A percentile compares a stretch with the other conserved stretches of the same genome.
phyloP scores from a whole-genome alignment of 352 stramenopile genomes.

The Globisporangium iwayamae region DNA sequence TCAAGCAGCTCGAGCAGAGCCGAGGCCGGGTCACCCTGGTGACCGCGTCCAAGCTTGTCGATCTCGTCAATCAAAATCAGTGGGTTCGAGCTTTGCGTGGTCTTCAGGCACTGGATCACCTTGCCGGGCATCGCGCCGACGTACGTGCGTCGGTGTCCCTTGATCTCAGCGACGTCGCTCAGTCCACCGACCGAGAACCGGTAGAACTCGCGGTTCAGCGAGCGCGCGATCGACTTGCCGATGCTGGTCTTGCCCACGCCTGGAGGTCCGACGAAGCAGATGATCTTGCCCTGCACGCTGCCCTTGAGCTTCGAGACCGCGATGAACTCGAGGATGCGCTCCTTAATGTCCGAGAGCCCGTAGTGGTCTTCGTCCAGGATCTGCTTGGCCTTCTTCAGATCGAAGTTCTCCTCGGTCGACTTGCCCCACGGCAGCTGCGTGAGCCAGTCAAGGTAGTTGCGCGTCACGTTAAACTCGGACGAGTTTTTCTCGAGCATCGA shows the following conservation, averaged over 20 bases:
- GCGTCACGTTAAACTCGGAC: conserved; percentile 98
- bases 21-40: conserved; percentile 93
- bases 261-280: conserved; percentile 95
- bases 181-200: conserved; percentile 97
- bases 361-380: conserved; percentile 98
- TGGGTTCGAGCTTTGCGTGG: conserved; percentile 94
- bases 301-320: conserved; percentile 97
- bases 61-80: conserved; percentile 98
- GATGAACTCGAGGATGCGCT: conserved; percentile 99
- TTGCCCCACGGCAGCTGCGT: conserved; percentile 97
- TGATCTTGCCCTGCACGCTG: conserved; percentile 96
- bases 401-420: conserved; percentile 95
- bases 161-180: conserved; percentile 97
- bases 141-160: conserved; percentile 98
- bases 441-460: conserved; percentile 99
- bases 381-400: conserved; percentile 90
- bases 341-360: conserved; percentile 97
- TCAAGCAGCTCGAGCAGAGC: conserved; percentile 97
- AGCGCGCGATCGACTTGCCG: conserved; percentile 94
- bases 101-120: conserved; percentile 99
- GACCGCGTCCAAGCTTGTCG: conserved; percentile 84
- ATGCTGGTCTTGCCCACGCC: conserved; percentile 95
- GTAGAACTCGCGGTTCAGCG: conserved; percentile 97
- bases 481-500: conserved; percentile 98
- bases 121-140: conserved; percentile 99